Conservation (phyloP, 441 rosid species). For the Kokia cookei region DNA sequence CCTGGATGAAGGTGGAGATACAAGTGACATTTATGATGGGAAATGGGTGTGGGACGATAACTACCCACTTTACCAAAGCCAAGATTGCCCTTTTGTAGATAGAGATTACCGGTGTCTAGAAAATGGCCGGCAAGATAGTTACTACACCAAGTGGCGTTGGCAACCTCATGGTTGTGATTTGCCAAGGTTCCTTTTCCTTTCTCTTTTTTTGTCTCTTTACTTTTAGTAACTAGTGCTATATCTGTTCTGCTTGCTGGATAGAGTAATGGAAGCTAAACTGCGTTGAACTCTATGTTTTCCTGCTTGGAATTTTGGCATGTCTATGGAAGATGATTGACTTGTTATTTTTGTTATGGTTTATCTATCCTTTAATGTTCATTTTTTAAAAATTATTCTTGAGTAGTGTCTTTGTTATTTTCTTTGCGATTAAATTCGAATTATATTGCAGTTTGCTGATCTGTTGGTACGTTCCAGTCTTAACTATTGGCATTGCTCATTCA, state of each 20-base stretch:
- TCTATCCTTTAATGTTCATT: neutral
- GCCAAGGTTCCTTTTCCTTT: slow-evolving; percentile 54
- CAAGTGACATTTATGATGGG: slow-evolving; percentile 56
- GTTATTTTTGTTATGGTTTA: neutral
- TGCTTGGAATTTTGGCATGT: neutral
- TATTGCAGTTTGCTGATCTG: neutral
- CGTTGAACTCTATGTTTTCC: no score
- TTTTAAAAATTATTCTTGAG: neutral
- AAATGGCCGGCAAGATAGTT: slow-evolving; percentile 84
- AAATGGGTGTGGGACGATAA: slow-evolving; percentile 70
- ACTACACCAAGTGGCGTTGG: slow-evolving; percentile 94
- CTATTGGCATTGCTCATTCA: no score
- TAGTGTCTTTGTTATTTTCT: slow-evolving; percentile 1
- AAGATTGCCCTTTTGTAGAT: slow-evolving; percentile 46
- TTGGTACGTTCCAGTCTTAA: neutral
- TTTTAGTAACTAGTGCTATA: neutral
- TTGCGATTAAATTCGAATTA: neutral
- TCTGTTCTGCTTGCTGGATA: neutral
- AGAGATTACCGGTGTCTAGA: slow-evolving; percentile 77
- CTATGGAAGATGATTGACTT: neutral
- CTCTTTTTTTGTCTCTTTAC: neutral
- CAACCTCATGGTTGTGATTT: slow-evolving; percentile 76
- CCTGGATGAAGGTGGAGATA: slow-evolving; percentile 45
- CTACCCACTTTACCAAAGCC: slow-evolving; percentile 56
- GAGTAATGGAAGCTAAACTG: neutral